Percentiles rank a stretch among this genome's conserved stretches.
Evolutionary conservation across 1,139 yeast genomes (phyloP).

Genomic region (Candida sanyaensis): DNA sequence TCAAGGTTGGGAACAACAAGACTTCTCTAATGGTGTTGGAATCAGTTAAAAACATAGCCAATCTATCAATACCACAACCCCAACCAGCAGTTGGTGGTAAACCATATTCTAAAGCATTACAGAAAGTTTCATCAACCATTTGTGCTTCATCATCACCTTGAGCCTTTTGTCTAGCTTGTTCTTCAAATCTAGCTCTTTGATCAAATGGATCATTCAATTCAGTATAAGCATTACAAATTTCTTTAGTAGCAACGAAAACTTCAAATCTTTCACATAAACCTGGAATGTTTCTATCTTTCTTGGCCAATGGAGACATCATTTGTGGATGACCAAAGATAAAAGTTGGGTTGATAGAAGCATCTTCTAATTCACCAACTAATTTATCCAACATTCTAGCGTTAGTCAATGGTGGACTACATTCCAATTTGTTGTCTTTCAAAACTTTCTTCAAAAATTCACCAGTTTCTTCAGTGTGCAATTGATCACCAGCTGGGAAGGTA

Average conservation of each 20-base stretch:
- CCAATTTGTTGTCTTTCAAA: constrained; percentile 78
- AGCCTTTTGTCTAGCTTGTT: constrained; percentile 97
- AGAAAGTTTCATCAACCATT: constrained; percentile 92
- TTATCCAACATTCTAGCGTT: constrained; percentile 99
- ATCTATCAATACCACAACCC: constrained; percentile 99
- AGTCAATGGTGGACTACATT: constrained; percentile 95
- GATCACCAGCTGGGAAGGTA: constrained; percentile 94
- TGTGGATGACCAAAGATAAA: constrained; percentile 98
- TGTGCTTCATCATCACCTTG: constrained; percentile 99
- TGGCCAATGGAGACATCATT: constrained; percentile 99
- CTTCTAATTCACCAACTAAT: constrained; percentile 94
- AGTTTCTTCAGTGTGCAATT: constrained; percentile 92
- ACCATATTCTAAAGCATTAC: constrained; percentile 97
- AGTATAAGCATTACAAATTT: constrained; percentile 96
- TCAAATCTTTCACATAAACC: constrained; percentile 98
- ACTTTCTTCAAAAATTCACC: constrained; percentile 84
- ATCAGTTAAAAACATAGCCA: constrained; percentile 96
- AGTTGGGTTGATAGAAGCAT: constrained; percentile 92
- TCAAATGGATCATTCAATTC: constrained; percentile 99
- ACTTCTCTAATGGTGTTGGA: constrained; percentile 98
- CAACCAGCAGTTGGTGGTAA: constrained; percentile 99
- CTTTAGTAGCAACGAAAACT: constrained; percentile 98
- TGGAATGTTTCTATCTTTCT: constrained; percentile 86
- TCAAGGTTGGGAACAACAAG: constrained; percentile 95
- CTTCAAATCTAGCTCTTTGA: constrained; percentile 96